Evolutionary conservation across 345 rosid genomes (phyloP).

Genomic region (Cardamine resedifolia): DNA sequence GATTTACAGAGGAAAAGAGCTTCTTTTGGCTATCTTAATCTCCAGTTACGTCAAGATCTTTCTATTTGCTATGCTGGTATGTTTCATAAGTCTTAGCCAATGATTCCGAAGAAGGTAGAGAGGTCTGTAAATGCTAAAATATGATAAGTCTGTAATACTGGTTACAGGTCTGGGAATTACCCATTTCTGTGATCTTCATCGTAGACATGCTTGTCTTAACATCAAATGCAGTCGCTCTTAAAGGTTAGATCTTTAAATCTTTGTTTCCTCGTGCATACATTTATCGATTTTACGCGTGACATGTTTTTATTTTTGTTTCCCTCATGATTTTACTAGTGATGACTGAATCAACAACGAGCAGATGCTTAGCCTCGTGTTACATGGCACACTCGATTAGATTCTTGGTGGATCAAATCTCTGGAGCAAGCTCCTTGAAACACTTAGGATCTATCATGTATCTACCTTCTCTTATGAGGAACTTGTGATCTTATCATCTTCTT

Average conservation of each 20-base stretch:
- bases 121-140: background rate
- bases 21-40: constrained; percentile 56
- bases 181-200: constrained; percentile 64
- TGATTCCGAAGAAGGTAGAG: background rate
- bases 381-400: constrained; percentile 59
- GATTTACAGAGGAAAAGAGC: constrained; percentile 42
- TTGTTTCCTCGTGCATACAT: background rate
- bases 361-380: constrained; percentile 61
- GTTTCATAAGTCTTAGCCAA: constrained; percentile 4
- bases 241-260: constrained; percentile 51
- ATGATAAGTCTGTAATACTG: background rate
- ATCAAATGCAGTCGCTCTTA: constrained; percentile 67
- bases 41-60: constrained; percentile 81
- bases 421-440: constrained; percentile 35
- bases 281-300: background rate
- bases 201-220: constrained; percentile 74
- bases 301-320: background rate
- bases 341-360: constrained; percentile 49
- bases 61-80: constrained; percentile 68
- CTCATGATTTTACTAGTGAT: constrained; percentile 45
- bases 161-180: constrained; percentile 82
- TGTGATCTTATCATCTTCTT: background rate
- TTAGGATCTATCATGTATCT: constrained; percentile 14
- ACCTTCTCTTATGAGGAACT: constrained; percentile 9
- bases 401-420: constrained; percentile 41